Evolutionary conservation across 2,329 filamentous ascomycete species (phyloP).

Genomic region (Penicillium corylophilum): DNA sequence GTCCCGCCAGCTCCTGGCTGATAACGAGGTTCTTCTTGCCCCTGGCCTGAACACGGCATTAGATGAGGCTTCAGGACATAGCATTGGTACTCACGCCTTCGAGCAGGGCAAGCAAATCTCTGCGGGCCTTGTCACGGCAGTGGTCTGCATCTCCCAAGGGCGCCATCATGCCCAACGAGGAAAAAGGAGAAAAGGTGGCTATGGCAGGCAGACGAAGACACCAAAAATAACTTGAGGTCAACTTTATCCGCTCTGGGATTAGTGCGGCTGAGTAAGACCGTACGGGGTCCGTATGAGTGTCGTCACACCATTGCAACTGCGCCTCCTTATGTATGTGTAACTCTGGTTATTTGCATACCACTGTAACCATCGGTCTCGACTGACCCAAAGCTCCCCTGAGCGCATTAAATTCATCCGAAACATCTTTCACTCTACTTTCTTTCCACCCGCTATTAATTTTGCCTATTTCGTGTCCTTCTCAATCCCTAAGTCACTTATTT

Average conservation of each 20-base stretch:
- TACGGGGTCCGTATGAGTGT: neutral
- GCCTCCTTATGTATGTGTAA: neutral
- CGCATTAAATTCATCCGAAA: constrained; percentile 9
- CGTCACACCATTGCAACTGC: neutral
- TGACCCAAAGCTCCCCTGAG: constrained; percentile 30
- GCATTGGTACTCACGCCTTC: constrained; percentile 76
- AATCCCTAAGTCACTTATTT: neutral
- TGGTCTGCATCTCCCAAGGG: constrained; percentile 43
- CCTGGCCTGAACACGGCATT: constrained; percentile 65
- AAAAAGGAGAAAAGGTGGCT: constrained; percentile 4
- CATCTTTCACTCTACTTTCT: constrained; percentile 10
- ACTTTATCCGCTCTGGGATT: constrained; percentile 17
- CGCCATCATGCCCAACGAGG: constrained; percentile 17
- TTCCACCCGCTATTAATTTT: constrained; percentile 1
- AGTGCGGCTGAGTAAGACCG: constrained; percentile 18
- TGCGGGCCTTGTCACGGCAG: constrained; percentile 63
- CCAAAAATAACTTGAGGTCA: constrained; percentile 25
- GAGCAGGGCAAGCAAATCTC: constrained; percentile 84
- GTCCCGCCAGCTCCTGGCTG: constrained; percentile 84
- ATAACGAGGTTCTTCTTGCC: constrained; percentile 98
- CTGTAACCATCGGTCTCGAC: constrained; percentile 18
- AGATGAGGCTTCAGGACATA: constrained; percentile 13
- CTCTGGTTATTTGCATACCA: constrained; percentile 8
- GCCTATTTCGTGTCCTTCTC: constrained; percentile 1
- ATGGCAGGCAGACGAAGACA: constrained; percentile 20